Evolutionary conservation across 169 alveolate species (phyloP), one percentile per base, ranked within the genome.

Genomic region (Toxoplasma gondii): DNA sequence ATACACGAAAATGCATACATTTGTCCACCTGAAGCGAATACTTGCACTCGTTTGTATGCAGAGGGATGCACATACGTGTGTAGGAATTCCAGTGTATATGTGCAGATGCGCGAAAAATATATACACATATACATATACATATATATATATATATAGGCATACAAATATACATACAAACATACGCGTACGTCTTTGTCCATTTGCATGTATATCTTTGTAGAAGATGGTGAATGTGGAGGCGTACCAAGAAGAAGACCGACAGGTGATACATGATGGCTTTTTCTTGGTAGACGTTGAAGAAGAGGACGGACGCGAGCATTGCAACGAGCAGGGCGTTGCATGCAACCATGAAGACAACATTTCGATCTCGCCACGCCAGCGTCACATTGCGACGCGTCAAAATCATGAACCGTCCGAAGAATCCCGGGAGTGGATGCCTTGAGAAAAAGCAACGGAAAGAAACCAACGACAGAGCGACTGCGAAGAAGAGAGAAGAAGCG

Each of bases 231-330:
- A 49, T 49, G 58, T 49, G 58, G 12, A 49, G 58, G 70, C 74
- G 34, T 44, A 87, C 92, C 19, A 87, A 80, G 80, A 87, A 39
- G 44, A 41, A 80, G 16, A 80, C 78, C 29, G 92, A 87, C 44
- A 87, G 92, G 16, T 87, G 92, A 45, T 87, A 87, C 27, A 87
- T 41, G 78, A 87, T 53, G 31, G 92, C 54, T 29, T 36, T 53
- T 45, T 53, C 64, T 31, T 34, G 80, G 92, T 45, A 87, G 43
- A 53, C 92, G 12, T 53, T 44, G 49, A 49, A 53, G 80, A 87
- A 87, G 22, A 87, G 80, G 43, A 87, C 24, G 43, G 64, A 45
- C n/a, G 92, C 49, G 29, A 87, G 70, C 49, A 49, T n/a, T 7
- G 92, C 36, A 44, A 31, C 54, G 31, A 87, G n/a, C 24, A 41